Percentiles rank a stretch among this genome's conserved stretches.
These are phyloP conservation scores for Claviceps sp. DNA, from an alignment of 2,329 filamentous ascomycete genomes.

Conservation along the genomic window DNA sequence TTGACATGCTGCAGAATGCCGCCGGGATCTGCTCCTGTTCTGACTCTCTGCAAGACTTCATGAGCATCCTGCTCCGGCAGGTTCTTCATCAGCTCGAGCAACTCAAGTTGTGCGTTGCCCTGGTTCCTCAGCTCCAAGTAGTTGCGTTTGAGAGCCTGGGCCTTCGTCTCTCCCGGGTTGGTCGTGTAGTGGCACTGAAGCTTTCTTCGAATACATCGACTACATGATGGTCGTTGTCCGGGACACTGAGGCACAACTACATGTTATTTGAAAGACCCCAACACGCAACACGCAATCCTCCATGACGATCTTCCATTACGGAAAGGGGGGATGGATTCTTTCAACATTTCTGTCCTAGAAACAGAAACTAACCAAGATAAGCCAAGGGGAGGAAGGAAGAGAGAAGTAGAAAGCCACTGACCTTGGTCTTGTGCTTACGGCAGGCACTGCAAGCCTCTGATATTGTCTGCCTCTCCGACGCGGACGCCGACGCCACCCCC, in stretches of 20 bases:
- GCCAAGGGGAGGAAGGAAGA: neutral
- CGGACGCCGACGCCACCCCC: neutral
- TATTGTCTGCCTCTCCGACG: neutral
- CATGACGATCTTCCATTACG: too few relatives aligned
- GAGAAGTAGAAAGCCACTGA: neutral
- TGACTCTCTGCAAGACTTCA: slow-evolving; percentile 20
- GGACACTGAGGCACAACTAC: slow-evolving; percentile 11
- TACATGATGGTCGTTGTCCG: slow-evolving; percentile 13
- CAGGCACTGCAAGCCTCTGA: neutral
- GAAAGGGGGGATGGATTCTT: too few relatives aligned
- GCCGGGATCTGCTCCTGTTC: slow-evolving; percentile 18
- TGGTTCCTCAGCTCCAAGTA: slow-evolving; percentile 1
- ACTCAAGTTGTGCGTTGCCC: slow-evolving; percentile 7
- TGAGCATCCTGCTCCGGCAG: slow-evolving; percentile 18
- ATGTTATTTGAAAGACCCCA: too few relatives aligned
- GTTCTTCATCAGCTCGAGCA: slow-evolving; percentile 8
- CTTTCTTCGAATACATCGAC: slow-evolving; percentile 8
- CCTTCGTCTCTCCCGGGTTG: slow-evolving; percentile 10
- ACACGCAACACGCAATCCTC: too few relatives aligned
- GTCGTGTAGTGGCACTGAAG: slow-evolving; percentile 10
- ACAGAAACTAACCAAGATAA: too few relatives aligned
- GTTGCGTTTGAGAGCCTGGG: slow-evolving; percentile 9
- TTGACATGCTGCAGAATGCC: slow-evolving; percentile 21
- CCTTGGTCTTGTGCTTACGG: neutral
- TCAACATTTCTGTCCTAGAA: too few relatives aligned